These are phyloP conservation scores for Kwoniella shivajii DNA, from an alignment of 1,284 basidiomycete genomes.

Conservation along the genomic window DNA sequence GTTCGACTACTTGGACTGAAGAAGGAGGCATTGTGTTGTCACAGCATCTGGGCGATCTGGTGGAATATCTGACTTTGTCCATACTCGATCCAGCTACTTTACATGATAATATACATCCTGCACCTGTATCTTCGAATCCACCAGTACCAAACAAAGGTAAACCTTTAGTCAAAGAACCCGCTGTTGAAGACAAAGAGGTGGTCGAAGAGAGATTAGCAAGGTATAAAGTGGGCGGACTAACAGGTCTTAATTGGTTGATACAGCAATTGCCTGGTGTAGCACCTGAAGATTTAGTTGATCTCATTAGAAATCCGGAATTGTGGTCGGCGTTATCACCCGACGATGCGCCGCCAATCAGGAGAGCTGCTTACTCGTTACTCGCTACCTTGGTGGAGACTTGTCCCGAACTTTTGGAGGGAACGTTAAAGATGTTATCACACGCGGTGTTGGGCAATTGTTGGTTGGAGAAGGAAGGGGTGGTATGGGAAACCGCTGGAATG, in stretches of 20 bases:
- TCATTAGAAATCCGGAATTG: conserved; percentile 40
- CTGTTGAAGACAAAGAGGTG: conserved; percentile 36
- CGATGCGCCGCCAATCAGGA: conserved; percentile 37
- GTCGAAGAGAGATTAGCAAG: conserved; percentile 70
- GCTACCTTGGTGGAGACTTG: conserved; percentile 32
- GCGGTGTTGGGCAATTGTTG: conserved; percentile 73
- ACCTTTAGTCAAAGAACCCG: conserved; percentile 15
- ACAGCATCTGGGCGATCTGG: conserved; percentile 45
- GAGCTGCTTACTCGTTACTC: conserved; percentile 46
- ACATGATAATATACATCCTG: conserved; percentile 70
- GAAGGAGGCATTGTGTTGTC: conserved; percentile 52
- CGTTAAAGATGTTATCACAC: conserved; percentile 57
- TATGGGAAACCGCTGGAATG: conserved; percentile 69
- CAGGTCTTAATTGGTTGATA: conserved; percentile 64
- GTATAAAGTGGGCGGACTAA: conserved; percentile 70
- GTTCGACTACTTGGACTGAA: no score
- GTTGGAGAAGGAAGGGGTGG: conserved; percentile 69
- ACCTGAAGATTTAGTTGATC: conserved; percentile 28
- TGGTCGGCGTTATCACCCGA: conserved; percentile 41
- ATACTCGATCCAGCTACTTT: conserved; percentile 69
- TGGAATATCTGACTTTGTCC: conserved; percentile 54
- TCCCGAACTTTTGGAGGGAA: conserved; percentile 32
- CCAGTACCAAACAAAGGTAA: conserved; percentile 19
- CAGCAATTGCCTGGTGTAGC: conserved; percentile 33
- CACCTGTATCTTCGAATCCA: conserved; percentile 39